Base-by-base conservation (phyloP, 2,329 filamentous ascomycete genomes). In the Alternaria sp. region DNA sequence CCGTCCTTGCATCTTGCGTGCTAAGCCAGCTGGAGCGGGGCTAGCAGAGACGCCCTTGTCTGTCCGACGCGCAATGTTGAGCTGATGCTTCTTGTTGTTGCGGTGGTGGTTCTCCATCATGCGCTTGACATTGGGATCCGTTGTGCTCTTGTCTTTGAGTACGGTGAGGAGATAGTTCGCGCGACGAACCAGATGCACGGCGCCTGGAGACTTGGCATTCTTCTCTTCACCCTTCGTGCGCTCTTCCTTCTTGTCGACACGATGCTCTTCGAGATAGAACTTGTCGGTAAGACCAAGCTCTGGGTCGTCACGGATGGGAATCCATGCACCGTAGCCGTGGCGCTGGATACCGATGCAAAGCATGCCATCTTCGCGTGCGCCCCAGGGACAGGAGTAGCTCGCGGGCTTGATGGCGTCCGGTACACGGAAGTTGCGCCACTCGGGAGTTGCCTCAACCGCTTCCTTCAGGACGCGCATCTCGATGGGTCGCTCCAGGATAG, bases 241-340 rank as follows among this genome's bases (percentile, higher is more conserved):
- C 79, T 97, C 94, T 74, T 96, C 94, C 79, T 98, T 98, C 82
- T 96, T 96, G 79, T 97, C 96, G 18, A 98, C 95, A n/a, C 95
- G 92, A 79, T 98, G 94, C 80, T 99, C 96, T 78, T 99, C 96
- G 2, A 99, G 83, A 82, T 97, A 99, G 78, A 98, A 92, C 76
- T 97, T 98, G 73, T 97, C 94, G 2, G 85, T 83, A 83, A 99
- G 90, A 9, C 89, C 92, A 21, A 99, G 87, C 30, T 97, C 94
- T 2, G 88, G 83, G 75, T 99, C 96, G 71, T 99, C 96, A 7
- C 96, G 90, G 73, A 99, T 98, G 71, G 94, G 91, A 2, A 91
- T 88, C 96, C 96, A 99, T 3, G 95, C 94, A 60, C 96, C 96
- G 75, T 97, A 98, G 3, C 96, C 96, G 76, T 99, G 95, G 60